These are phyloP conservation scores for Erodium texanum DNA, from an alignment of 441 rosid genomes.

Conservation along the genomic window DNA sequence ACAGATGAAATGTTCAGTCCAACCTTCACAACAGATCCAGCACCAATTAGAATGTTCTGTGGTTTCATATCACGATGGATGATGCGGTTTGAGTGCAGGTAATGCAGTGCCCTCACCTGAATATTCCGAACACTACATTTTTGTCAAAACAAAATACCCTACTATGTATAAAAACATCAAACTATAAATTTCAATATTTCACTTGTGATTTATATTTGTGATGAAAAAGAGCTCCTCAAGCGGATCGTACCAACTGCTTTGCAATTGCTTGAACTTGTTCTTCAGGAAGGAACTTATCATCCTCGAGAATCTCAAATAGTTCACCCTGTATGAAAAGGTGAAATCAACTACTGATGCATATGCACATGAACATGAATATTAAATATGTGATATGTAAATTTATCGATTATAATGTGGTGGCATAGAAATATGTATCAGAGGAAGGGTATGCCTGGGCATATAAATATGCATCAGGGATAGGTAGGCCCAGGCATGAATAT, in stretches of 20 bases:
- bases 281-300: slow-evolving; percentile 95
- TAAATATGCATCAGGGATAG: no score
- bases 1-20: slow-evolving; percentile 6
- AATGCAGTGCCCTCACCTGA: slow-evolving; percentile 89
- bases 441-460: no score
- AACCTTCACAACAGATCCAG: slow-evolving; percentile 93
- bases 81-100: slow-evolving; percentile 93
- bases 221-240: slow-evolving; percentile 8
- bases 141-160: slow-evolving; percentile 10
- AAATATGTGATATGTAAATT: no score
- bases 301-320: slow-evolving; percentile 90
- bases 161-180: not conserved
- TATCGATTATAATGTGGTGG: no score
- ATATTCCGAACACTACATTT: slow-evolving; percentile 2
- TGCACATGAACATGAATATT: not conserved
- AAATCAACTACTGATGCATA: slow-evolving; percentile 12
- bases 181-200: not conserved
- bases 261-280: slow-evolving; percentile 98
- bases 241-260: slow-evolving; percentile 70
- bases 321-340: slow-evolving; percentile 56
- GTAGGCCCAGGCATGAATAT: not conserved
- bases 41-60: slow-evolving; percentile 91
- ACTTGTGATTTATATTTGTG: not conserved
- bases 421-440: no score
- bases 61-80: slow-evolving; percentile 99